Evolutionary conservation across 2,329 filamentous ascomycete species (phyloP).

Genomic region (Stemphylium vesicarium): DNA sequence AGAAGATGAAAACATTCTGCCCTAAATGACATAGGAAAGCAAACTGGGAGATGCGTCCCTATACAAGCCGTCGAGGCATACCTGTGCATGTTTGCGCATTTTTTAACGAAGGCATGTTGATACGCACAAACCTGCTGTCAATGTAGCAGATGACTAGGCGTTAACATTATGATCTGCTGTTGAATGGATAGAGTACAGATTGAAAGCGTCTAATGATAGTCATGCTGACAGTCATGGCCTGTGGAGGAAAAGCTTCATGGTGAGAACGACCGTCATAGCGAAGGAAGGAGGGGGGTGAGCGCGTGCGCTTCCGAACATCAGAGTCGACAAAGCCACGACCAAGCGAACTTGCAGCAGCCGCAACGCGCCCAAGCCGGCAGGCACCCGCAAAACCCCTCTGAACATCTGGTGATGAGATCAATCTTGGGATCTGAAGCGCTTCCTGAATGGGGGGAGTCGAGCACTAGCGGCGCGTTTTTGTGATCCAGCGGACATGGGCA

Average conservation of each 20-base stretch:
- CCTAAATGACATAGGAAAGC: too few species aligned
- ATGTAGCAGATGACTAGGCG: not conserved
- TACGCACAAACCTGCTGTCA: not conserved
- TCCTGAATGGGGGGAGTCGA: not conserved
- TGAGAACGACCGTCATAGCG: slow-evolving; percentile 14
- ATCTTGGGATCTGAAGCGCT: slow-evolving; percentile 25
- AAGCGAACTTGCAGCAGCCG: slow-evolving; percentile 17
- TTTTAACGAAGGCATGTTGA: not conserved
- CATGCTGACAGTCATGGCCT: slow-evolving; percentile 2
- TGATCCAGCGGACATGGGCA: too few species aligned
- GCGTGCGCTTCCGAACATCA: slow-evolving; percentile 27
- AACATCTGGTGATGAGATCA: slow-evolving; percentile 8
- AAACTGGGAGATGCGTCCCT: not conserved
- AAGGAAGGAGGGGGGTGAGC: slow-evolving; percentile 19
- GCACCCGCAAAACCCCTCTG: slow-evolving; percentile 10
- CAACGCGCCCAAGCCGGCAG: slow-evolving; percentile 29
- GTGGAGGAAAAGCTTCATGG: slow-evolving; percentile 5
- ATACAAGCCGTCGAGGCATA: not conserved
- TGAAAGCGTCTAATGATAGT: not conserved
- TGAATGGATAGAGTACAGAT: not conserved
- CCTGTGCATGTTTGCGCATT: not conserved
- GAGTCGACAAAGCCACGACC: slow-evolving; percentile 31
- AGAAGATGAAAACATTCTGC: too few species aligned
- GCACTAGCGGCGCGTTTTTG: not conserved
- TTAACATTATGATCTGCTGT: not conserved